Conservation (phyloP, 2,329 filamentous ascomycete genomes). For the Colletotrichum salicis region DNA sequence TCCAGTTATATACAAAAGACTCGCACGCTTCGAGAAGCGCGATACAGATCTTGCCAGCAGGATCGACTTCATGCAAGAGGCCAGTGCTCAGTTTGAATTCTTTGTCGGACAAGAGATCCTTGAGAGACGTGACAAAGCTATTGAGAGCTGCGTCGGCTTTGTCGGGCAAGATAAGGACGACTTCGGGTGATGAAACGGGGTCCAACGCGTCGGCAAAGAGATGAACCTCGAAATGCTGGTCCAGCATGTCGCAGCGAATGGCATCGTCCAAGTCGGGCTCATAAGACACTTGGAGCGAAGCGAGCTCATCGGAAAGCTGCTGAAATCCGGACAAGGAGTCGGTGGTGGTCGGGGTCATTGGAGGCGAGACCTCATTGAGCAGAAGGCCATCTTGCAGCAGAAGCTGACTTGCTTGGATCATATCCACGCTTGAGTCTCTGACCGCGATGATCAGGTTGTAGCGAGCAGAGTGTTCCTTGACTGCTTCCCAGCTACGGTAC, state of each 20-base stretch:
- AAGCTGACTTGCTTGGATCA: conserved; percentile 36
- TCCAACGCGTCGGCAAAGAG: background rate
- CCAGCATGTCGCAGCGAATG: conserved; percentile 7
- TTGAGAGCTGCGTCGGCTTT: background rate
- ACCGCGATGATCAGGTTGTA: conserved; percentile 49
- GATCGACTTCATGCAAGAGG: background rate
- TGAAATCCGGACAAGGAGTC: background rate
- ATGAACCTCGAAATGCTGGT: conserved; percentile 22
- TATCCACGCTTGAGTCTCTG: conserved; percentile 32
- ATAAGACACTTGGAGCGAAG: background rate
- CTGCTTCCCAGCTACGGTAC: conserved; percentile 35
- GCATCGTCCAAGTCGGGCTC: background rate
- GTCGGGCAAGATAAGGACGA: conserved; percentile 26
- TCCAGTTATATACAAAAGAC: conserved; percentile 52
- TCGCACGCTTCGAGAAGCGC: conserved; percentile 57
- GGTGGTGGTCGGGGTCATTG: background rate
- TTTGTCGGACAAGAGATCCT: background rate
- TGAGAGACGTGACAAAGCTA: background rate
- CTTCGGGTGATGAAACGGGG: background rate
- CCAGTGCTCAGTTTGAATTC: conserved; percentile 8
- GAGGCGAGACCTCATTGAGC: conserved; percentile 35
- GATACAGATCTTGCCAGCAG: conserved; percentile 49
- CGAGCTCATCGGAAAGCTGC: background rate
- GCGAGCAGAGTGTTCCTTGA: conserved; percentile 38
- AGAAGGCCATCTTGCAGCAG: conserved; percentile 45